A percentile compares a stretch with the other conserved stretches of the same genome.
Conservation (phyloP, 352 stramenopile genomes). For the Phytophthora hibernalis region DNA sequence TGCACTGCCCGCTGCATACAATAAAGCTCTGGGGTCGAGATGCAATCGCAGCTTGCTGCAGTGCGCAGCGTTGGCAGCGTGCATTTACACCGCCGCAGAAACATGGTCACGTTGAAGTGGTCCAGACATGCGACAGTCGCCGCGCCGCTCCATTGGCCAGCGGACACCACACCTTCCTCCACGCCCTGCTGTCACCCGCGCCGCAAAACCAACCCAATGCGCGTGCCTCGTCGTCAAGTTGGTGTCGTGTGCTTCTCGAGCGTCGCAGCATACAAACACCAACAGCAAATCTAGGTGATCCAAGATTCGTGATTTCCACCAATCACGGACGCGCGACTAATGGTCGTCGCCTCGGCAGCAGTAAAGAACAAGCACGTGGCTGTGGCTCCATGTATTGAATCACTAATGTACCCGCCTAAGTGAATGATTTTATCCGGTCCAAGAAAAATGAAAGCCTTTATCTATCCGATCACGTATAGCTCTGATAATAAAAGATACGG, state of each 20-base stretch:
- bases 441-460: too few species aligned
- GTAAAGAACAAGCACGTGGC: conserved; percentile 28
- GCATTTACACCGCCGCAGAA: neutral
- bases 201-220: neutral
- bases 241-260: neutral
- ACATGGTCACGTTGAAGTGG: conserved; percentile 26
- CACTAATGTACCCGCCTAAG: too few species aligned
- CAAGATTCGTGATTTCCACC: conserved; percentile 18
- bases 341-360: conserved; percentile 8
- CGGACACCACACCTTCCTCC: conserved; percentile 1
- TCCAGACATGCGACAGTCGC: conserved; percentile 20
- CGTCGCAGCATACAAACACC: conserved; percentile 18
- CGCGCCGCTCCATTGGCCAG: conserved; percentile 13
- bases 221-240: too few species aligned
- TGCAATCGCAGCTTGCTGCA: too few species aligned
- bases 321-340: conserved; percentile 9
- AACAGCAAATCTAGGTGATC: neutral
- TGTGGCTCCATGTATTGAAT: too few species aligned
- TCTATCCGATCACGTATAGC: too few species aligned
- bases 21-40: too few species aligned
- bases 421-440: too few species aligned
- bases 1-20: too few species aligned
- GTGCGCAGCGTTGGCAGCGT: too few species aligned
- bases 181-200: conserved; percentile 14
- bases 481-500: too few species aligned